Conservation (phyloP, 768 basidiomycete species). For the Suillus weaverae region DNA sequence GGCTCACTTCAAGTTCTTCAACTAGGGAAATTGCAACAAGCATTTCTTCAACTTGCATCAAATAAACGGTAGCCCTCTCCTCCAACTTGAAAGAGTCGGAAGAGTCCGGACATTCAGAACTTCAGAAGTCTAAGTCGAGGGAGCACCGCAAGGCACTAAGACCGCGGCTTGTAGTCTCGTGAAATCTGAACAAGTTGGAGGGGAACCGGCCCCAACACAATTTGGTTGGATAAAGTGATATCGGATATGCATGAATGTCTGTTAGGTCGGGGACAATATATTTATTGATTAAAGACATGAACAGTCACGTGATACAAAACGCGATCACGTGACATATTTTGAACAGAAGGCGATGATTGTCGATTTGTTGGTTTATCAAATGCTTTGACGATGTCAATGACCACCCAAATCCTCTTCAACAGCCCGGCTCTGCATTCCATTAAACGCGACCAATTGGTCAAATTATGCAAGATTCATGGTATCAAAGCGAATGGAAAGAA, state of each 20-base stretch:
- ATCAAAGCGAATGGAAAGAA: conserved; percentile 84
- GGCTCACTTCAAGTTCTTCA: neutral
- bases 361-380: neutral
- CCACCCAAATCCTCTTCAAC: conserved; percentile 80
- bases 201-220: neutral
- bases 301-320: conserved; percentile 1
- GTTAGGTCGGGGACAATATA: neutral
- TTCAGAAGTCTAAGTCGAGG: neutral
- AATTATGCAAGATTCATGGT: conserved; percentile 80
- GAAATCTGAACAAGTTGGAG: neutral
- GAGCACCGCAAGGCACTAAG: neutral
- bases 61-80: neutral
- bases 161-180: neutral
- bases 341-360: neutral
- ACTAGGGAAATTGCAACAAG: neutral
- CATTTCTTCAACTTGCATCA: neutral
- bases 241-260: neutral
- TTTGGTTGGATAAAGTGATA: neutral
- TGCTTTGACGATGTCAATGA: conserved; percentile 53
- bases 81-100: neutral
- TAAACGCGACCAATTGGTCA: conserved; percentile 81
- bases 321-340: conserved; percentile 10
- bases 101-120: neutral
- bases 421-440: conserved; percentile 82
- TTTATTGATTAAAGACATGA: neutral